These are phyloP conservation scores for Toxicodendron radicans DNA, from an alignment of 345 rosid species.

Conservation along the genomic window DNA sequence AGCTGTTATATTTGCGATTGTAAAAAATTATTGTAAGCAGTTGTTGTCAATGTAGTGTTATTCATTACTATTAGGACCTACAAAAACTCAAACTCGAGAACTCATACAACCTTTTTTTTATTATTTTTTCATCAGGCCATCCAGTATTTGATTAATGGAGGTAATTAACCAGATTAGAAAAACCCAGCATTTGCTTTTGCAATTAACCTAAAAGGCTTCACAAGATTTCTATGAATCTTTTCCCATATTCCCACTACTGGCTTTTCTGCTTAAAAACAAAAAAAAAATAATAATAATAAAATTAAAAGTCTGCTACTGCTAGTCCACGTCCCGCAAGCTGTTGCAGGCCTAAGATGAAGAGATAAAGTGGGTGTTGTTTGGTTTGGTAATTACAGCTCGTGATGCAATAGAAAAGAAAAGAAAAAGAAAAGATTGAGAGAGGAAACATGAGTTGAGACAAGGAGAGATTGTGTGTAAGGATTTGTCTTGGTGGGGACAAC, in stretches of 20 bases:
- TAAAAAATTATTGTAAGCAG: too few relatives aligned
- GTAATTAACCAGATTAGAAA: too few relatives aligned
- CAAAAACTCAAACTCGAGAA: too few relatives aligned
- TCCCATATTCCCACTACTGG: constrained; percentile 9
- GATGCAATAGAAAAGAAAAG: constrained; percentile 23
- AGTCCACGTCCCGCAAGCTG: constrained; percentile 35
- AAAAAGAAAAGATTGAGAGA: too few relatives aligned
- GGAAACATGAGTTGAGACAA: constrained; percentile 1
- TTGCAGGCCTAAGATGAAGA: neutral
- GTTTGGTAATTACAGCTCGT: constrained; percentile 27
- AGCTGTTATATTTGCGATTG: too few relatives aligned
- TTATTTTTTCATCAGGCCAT: too few relatives aligned
- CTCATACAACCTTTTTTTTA: too few relatives aligned
- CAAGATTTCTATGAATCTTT: constrained; percentile 9
- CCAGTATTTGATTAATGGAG: too few relatives aligned
- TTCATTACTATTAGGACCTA: too few relatives aligned
- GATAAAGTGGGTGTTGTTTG: neutral
- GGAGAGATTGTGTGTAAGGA: constrained; percentile 22
- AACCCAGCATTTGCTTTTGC: too few relatives aligned
- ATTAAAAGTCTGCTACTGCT: neutral
- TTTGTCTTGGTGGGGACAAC: constrained; percentile 19
- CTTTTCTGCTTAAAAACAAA: neutral
- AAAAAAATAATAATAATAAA: neutral
- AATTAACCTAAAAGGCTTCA: neutral
- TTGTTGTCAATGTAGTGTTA: too few relatives aligned